Evolutionary conservation across 2,329 filamentous ascomycete species (phyloP).

Genomic region (Drechslera avenae): DNA sequence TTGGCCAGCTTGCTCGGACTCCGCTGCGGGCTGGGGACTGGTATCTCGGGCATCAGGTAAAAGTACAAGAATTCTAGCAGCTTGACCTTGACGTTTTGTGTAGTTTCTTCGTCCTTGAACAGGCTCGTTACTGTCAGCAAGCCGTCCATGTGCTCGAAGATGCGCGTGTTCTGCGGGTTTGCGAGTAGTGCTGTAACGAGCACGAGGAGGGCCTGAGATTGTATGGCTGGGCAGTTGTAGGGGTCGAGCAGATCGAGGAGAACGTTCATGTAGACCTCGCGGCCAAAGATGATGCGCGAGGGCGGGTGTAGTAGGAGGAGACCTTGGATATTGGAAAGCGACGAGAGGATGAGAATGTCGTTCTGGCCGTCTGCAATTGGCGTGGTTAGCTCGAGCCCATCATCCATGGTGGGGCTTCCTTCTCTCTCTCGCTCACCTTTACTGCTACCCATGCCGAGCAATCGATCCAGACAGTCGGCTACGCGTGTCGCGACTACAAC

Average conservation of each 20-base stretch:
- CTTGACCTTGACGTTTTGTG: constrained; percentile 89
- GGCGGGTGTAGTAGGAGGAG: constrained; percentile 86
- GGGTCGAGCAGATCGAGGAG: constrained; percentile 93
- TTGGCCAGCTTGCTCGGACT: constrained; percentile 42
- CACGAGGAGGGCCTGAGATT: constrained; percentile 86
- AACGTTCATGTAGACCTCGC: constrained; percentile 94
- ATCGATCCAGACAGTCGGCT: constrained; percentile 81
- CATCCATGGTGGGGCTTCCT: background rate
- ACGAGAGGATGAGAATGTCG: constrained; percentile 84
- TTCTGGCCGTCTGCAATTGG: constrained; percentile 69
- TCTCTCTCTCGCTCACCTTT: constrained; percentile 27
- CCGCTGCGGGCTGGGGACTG: constrained; percentile 48
- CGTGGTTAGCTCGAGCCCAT: background rate
- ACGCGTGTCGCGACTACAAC: constrained; percentile 75
- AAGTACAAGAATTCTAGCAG: constrained; percentile 98
- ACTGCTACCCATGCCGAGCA: constrained; percentile 76
- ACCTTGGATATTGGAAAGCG: constrained; percentile 88
- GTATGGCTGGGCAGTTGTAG: constrained; percentile 85
- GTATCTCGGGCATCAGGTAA: constrained; percentile 93
- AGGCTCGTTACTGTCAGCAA: constrained; percentile 88
- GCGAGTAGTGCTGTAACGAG: constrained; percentile 89
- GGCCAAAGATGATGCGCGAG: constrained; percentile 82
- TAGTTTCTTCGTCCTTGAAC: constrained; percentile 86
- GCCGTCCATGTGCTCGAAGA: constrained; percentile 90
- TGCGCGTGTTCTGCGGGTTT: constrained; percentile 83